Evolutionary conservation across 2,329 filamentous ascomycete species (phyloP).

Genomic region (Monilinia laxa): DNA sequence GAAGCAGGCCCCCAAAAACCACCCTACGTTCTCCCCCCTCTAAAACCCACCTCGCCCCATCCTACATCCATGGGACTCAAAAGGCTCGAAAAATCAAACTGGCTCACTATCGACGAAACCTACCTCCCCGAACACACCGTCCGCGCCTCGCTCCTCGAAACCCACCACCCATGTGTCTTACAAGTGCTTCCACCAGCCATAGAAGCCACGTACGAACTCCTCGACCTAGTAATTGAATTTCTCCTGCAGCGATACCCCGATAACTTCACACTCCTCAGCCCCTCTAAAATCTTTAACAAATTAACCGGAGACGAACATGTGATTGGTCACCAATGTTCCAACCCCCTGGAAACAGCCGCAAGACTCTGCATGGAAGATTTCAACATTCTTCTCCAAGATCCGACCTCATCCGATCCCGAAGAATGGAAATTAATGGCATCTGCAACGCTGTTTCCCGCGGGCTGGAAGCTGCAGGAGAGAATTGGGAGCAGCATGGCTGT

Average conservation of each 20-base stretch:
- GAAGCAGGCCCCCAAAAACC: background rate
- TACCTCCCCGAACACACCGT: constrained; percentile 47
- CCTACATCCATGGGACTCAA: constrained; percentile 50
- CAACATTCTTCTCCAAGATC: constrained; percentile 47
- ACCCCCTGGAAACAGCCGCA: constrained; percentile 51
- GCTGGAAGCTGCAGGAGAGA: constrained; percentile 50
- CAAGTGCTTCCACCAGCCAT: constrained; percentile 47
- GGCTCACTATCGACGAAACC: constrained; percentile 50
- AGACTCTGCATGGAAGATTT: constrained; percentile 53
- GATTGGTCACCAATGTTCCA: constrained; percentile 41
- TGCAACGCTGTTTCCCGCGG: constrained; percentile 53
- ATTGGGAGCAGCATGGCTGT: constrained; percentile 51
- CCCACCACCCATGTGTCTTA: constrained; percentile 45
- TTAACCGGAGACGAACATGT: constrained; percentile 47
- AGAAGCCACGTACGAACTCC: constrained; percentile 48
- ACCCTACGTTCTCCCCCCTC: constrained; percentile 8
- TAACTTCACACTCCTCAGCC: constrained; percentile 43
- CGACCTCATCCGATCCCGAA: constrained; percentile 18
- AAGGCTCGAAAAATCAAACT: constrained; percentile 47
- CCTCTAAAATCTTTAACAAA: constrained; percentile 43
- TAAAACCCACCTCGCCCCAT: constrained; percentile 19
- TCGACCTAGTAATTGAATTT: constrained; percentile 48
- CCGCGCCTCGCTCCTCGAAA: constrained; percentile 44
- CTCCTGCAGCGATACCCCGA: constrained; percentile 46
- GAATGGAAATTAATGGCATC: constrained; percentile 51